These are phyloP conservation scores for Huntiella decipiens DNA, from an alignment of 2,329 filamentous ascomycete genomes.

Conservation along the genomic window DNA sequence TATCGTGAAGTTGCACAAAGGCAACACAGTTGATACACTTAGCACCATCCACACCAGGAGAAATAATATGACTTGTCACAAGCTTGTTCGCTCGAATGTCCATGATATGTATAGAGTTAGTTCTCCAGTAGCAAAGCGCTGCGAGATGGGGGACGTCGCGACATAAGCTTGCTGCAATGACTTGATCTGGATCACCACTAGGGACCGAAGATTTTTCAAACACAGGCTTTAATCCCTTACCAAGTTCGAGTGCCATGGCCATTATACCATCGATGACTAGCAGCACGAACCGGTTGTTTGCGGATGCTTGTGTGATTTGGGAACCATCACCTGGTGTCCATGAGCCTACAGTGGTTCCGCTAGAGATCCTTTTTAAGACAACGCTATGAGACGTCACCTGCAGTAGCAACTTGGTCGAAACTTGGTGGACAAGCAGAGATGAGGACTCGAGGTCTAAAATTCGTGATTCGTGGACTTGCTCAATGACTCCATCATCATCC, in stretches of 20 bases:
- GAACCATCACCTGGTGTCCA: neutral
- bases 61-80: conserved; percentile 43
- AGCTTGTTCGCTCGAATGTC: conserved; percentile 46
- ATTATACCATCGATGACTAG: conserved; percentile 59
- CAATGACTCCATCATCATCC: conserved; percentile 53
- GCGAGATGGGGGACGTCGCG: conserved; percentile 43
- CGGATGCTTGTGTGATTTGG: conserved; percentile 57
- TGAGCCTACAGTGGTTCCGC: neutral
- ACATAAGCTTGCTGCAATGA: conserved; percentile 69
- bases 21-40: conserved; percentile 70
- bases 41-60: conserved; percentile 41
- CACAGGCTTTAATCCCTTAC: conserved; percentile 16
- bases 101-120: conserved; percentile 60
- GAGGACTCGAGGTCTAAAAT: conserved; percentile 50
- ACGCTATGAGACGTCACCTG: conserved; percentile 55
- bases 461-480: conserved; percentile 63
- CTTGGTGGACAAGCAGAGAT: conserved; percentile 34
- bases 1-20: conserved; percentile 58
- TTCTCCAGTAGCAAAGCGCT: conserved; percentile 74
- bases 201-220: neutral
- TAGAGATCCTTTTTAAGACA: conserved; percentile 23
- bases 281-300: conserved; percentile 49
- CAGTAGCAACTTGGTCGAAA: conserved; percentile 47
- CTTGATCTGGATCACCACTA: conserved; percentile 38
- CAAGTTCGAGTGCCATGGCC: conserved; percentile 49